Evolutionary conservation across 305 asterid species (phyloP).

Genomic region (Coffea humblotiana): DNA sequence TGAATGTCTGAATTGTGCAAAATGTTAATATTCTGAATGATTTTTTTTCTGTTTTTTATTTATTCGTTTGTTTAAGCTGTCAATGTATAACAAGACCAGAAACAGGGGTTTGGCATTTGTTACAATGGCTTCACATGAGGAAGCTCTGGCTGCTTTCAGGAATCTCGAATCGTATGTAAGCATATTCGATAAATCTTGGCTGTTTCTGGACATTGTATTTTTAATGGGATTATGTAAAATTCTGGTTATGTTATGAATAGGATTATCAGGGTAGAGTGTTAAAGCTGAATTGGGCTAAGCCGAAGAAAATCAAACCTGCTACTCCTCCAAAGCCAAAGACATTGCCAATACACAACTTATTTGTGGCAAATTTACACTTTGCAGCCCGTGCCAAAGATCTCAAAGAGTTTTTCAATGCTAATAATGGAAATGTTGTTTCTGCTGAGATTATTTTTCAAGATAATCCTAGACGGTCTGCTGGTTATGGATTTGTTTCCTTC

Average conservation of each 20-base stretch:
- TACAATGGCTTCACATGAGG: conserved; percentile 83
- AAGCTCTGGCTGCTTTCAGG: conserved; percentile 67
- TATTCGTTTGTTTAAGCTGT: conserved; percentile 42
- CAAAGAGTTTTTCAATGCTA: conserved; percentile 66
- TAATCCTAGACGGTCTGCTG: conserved; percentile 68
- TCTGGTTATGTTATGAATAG: conserved; percentile 30
- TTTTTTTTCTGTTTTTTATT: conserved; percentile 5
- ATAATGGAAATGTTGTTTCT: conserved; percentile 64
- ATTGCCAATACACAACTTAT: conserved; percentile 71
- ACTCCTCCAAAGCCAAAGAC: conserved; percentile 44
- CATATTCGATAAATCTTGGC: conserved; percentile 4
- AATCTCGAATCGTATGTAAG: conserved; percentile 66
- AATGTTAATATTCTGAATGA: conserved; percentile 19
- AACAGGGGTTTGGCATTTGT: conserved; percentile 90
- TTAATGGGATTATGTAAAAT: neutral
- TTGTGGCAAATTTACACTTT: conserved; percentile 67
- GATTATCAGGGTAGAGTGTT: conserved; percentile 75
- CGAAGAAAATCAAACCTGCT: conserved; percentile 47
- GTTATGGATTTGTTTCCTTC: conserved; percentile 91
- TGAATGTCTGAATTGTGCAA: conserved; percentile 3
- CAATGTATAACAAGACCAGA: conserved; percentile 76
- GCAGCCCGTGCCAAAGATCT: conserved; percentile 71
- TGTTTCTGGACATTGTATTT: conserved; percentile 1
- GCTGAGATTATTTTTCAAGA: conserved; percentile 69
- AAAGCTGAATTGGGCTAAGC: conserved; percentile 79